These are phyloP conservation scores for Lachancea meyersii DNA, from an alignment of 805 yeast genomes.

Conservation along the genomic window DNA sequence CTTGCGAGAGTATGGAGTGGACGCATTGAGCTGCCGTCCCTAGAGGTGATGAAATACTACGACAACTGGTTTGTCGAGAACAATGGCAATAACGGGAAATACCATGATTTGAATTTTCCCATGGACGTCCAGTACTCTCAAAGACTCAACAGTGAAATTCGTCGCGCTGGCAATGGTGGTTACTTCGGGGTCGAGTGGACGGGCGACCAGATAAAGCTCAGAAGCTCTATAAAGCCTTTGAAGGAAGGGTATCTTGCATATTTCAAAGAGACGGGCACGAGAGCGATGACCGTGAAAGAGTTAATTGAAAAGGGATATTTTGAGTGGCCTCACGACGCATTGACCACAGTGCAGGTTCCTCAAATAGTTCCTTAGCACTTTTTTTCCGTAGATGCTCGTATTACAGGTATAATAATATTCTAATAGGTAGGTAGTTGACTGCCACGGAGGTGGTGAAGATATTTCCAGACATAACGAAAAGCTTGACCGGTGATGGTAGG, in stretches of 20 bases:
- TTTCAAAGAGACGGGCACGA: conserved; percentile 34
- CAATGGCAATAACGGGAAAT: conserved; percentile 43
- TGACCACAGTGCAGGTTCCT: conserved; percentile 15
- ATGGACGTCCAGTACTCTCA: conserved; percentile 55
- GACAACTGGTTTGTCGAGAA: conserved; percentile 34
- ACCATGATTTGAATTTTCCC: conserved; percentile 51
- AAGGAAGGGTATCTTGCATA: conserved; percentile 42
- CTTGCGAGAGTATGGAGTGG: conserved; percentile 57
- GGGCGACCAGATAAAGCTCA: conserved; percentile 37
- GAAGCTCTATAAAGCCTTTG: conserved; percentile 39
- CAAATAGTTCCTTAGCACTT: conserved; percentile 8
- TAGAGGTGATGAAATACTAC: conserved; percentile 41
- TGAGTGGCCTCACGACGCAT: conserved; percentile 26
- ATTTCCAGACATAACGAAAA: too few relatives aligned
- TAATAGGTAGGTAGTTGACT: not conserved
- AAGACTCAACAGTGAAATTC: conserved; percentile 35
- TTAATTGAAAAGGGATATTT: conserved; percentile 35
- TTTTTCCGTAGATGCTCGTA: not conserved
- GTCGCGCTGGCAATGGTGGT: conserved; percentile 37
- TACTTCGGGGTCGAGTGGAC: conserved; percentile 50
- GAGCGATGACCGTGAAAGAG: conserved; percentile 37
- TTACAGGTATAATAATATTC: too few relatives aligned
- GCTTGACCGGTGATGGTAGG: too few relatives aligned
- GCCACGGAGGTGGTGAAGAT: too few relatives aligned
- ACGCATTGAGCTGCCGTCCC: conserved; percentile 45